Conservation (phyloP, 1,284 basidiomycete species). For the Cutaneotrichosporon cutaneum region DNA sequence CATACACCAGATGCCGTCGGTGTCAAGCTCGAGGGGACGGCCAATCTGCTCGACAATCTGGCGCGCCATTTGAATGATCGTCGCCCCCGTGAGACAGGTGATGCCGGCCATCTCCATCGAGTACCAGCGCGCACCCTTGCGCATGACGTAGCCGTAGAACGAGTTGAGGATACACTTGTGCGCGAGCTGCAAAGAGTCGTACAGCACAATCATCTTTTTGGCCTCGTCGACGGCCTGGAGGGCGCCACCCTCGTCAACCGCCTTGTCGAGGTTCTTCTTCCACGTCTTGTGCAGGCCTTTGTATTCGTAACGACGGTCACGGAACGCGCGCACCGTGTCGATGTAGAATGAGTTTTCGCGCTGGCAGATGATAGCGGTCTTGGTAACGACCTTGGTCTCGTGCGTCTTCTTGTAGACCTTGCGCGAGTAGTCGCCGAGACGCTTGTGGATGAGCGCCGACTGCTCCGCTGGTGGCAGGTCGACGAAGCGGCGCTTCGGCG, state of each 20-base stretch:
- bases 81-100: constrained; percentile 97
- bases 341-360: constrained; percentile 99
- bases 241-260: constrained; percentile 64
- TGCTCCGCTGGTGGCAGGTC: constrained; percentile 87
- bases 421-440: constrained; percentile 94
- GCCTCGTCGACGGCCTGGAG: constrained; percentile 91
- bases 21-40: constrained; percentile 94
- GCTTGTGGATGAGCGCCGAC: constrained; percentile 89
- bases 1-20: constrained; percentile 99
- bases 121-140: constrained; percentile 98
- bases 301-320: constrained; percentile 98
- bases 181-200: constrained; percentile 98
- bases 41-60: constrained; percentile 97
- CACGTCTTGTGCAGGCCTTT: constrained; percentile 98
- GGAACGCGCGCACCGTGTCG: constrained; percentile 94
- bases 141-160: constrained; percentile 99
- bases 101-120: constrained; percentile 99
- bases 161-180: constrained; percentile 99
- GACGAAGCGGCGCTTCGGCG: constrained; percentile 73
- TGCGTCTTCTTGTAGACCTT: constrained; percentile 99
- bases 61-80: constrained; percentile 99
- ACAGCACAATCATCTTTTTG: constrained; percentile 99
- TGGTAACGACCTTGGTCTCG: constrained; percentile 92
- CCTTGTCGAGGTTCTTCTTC: constrained; percentile 95
- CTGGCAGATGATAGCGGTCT: constrained; percentile 96